These are phyloP conservation scores for Sporisorium sorghi DNA, from an alignment of 1,284 basidiomycete species.

Conservation along the genomic window DNA sequence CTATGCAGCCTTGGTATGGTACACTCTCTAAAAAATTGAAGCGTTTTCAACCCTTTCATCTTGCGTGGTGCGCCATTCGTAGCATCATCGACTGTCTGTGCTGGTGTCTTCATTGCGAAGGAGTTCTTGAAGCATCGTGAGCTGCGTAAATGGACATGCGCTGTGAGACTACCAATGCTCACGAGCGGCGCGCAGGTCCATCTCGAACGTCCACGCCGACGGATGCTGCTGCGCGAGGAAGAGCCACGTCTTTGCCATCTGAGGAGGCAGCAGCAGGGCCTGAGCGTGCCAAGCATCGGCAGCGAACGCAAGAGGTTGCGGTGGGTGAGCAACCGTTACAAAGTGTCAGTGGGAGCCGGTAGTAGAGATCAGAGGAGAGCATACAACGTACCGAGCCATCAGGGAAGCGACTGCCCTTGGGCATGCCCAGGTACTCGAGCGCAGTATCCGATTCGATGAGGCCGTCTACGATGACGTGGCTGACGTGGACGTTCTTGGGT, in stretches of 20 bases:
- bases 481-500: constrained; percentile 51
- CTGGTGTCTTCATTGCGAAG: background rate
- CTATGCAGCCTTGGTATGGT: constrained; percentile 28
- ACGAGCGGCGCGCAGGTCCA: constrained; percentile 58
- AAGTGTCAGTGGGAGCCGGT: too few species aligned
- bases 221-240: constrained; percentile 60
- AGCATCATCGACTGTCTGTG: background rate
- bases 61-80: too few species aligned
- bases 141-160: too few species aligned
- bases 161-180: constrained; percentile 46
- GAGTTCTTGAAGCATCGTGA: background rate
- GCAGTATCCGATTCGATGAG: constrained; percentile 57
- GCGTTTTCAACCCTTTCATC: constrained; percentile 55
- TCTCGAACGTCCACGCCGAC: constrained; percentile 55
- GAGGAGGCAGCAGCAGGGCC: constrained; percentile 47
- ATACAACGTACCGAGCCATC: constrained; percentile 47
- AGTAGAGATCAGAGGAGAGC: too few species aligned
- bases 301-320: background rate
- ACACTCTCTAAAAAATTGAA: constrained; percentile 43
- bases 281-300: constrained; percentile 7
- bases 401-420: constrained; percentile 46
- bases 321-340: too few species aligned
- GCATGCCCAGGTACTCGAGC: constrained; percentile 45
- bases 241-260: constrained; percentile 63
- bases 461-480: constrained; percentile 59